Evolutionary conservation across 768 basidiomycete genomes (phyloP), one percentile per base, ranked within the genome.

Genomic region (Psilocybe tampanensis): DNA sequence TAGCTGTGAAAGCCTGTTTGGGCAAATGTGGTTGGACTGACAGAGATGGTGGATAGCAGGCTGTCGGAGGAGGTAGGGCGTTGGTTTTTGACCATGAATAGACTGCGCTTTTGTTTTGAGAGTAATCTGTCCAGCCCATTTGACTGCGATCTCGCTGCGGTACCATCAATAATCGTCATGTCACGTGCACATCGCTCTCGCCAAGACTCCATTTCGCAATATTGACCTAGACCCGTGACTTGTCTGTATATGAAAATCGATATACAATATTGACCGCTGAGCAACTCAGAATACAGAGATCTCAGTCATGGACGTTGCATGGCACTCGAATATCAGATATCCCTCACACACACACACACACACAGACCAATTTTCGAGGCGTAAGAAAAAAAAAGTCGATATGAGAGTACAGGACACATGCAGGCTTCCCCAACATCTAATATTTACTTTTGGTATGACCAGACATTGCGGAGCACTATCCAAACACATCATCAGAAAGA

Each of bases 391-490:
- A 54, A 39, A 44, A 42, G 44, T 61, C 57, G 56, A 63, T 63
- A 60, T 21, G 54, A 60, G 39, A 63, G 62, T 26, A 60, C 55
- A 58, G 43, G 60, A 55, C 63, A 65, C 64, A 65, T 63, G 55
- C 52, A 43, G 57, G 44, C 48, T 45, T 59, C 58, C 56, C 48
- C 50, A 56, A 59, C 61, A 66, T 63, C 61, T 61, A 62, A 61
- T 59, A 58, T 68, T 84, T 88, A 98, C 83, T 96, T 95, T 83
- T 88, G 83, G 87, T 92, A 93, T 64, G 88, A 89, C 94, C 94
- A 98, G 72, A 94, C 94, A 75, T 94, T 94, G 73, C 92, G 88
- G 74, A 98, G 90, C 74, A 97, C 95, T 98, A 32, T 15, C 26
- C 22, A 18, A n/a, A 22, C 11, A 26, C 8, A 39, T 41, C 39